phyloP scores from a whole-genome alignment of 2,329 filamentous ascomycete genomes.

The Ascocoryne sarcoides region DNA sequence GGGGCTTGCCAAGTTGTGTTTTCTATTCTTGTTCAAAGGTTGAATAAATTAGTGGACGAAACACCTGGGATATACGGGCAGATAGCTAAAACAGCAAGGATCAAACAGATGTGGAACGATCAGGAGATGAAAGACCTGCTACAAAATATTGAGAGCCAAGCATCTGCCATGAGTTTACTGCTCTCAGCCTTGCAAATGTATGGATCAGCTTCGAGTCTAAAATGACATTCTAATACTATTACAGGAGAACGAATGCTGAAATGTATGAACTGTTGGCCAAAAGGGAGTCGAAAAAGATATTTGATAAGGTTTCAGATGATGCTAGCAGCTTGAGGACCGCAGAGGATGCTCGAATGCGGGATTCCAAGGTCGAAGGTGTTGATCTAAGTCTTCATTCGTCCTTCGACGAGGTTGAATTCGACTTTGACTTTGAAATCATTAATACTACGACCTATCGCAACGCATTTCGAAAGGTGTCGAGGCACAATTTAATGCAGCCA shows the following conservation, averaged over 20 bases:
- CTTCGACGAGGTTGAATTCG: constrained; percentile 1
- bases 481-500: not conserved
- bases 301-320: not conserved
- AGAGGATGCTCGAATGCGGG: not conserved
- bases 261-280: not conserved
- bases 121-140: constrained; percentile 1
- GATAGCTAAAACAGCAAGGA: not conserved
- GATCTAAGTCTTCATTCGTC: not conserved
- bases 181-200: constrained; percentile 1
- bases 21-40: not conserved
- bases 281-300: not conserved
- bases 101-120: not conserved
- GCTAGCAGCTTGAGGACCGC: not conserved
- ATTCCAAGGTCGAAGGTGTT: not conserved
- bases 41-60: not conserved
- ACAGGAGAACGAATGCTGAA: not conserved
- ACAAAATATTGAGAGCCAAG: constrained; percentile 1
- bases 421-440: constrained; percentile 1
- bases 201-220: not conserved
- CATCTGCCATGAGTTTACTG: not conserved
- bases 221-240: not conserved
- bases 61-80: not conserved
- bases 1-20: constrained; percentile 1
- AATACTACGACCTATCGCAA: not conserved
- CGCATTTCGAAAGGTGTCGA: not conserved